Conservation (phyloP, 345 rosid species). For the Carallia brachiata region DNA sequence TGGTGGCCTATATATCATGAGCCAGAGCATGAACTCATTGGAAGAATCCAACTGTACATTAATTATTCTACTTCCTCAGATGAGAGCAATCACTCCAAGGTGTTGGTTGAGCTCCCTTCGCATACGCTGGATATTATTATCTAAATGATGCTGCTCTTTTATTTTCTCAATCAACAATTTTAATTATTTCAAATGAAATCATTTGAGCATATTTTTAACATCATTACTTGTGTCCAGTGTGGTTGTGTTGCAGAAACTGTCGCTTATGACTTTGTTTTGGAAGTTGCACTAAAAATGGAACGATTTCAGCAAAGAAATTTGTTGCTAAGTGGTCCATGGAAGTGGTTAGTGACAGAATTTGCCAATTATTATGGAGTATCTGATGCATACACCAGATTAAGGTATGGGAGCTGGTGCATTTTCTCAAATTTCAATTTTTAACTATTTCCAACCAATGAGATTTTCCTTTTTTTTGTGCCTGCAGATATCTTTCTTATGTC, state of each 20-base stretch:
- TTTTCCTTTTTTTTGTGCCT: neutral
- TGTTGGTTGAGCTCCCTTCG: neutral
- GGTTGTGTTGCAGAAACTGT: constrained; percentile 34
- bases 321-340: constrained; percentile 28
- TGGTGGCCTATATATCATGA: constrained; percentile 34
- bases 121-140: neutral
- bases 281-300: constrained; percentile 30
- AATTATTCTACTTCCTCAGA: constrained; percentile 25
- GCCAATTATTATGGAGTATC: constrained; percentile 30
- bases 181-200: too few relatives aligned
- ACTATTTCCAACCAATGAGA: neutral
- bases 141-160: neutral
- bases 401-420: constrained; percentile 10
- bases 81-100: constrained; percentile 31
- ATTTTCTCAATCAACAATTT: too few relatives aligned
- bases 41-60: constrained; percentile 26
- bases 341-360: constrained; percentile 31
- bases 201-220: neutral
- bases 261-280: constrained; percentile 29
- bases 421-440: neutral
- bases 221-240: constrained; percentile 15
- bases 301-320: constrained; percentile 24
- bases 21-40: constrained; percentile 26
- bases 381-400: constrained; percentile 26
- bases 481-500: constrained; percentile 28